phyloP scores from a whole-genome alignment of 2,329 filamentous ascomycete genomes.

The Lachnum nothofagi region DNA sequence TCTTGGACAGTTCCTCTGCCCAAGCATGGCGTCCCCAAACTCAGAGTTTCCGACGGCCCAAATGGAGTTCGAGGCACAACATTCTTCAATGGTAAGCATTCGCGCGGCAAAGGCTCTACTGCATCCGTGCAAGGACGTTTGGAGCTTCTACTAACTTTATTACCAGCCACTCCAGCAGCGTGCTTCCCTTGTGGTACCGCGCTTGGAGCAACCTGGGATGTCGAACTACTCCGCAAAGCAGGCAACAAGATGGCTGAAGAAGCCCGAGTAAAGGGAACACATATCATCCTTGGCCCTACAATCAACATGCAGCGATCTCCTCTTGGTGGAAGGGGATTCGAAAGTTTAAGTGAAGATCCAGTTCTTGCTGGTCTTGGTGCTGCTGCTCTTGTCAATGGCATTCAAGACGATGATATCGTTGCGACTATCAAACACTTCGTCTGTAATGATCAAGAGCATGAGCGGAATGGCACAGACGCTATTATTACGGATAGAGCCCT shows the following conservation, averaged over 20 bases:
- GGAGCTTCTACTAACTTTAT: background rate
- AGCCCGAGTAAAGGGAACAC: slow-evolving; percentile 62
- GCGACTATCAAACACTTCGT: slow-evolving; percentile 46
- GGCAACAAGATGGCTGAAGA: slow-evolving; percentile 64
- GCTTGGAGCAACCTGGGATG: slow-evolving; percentile 62
- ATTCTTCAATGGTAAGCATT: slow-evolving; percentile 26
- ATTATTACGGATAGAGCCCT: slow-evolving; percentile 37
- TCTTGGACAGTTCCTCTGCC: slow-evolving; percentile 26
- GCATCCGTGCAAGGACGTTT: background rate
- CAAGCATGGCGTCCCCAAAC: slow-evolving; percentile 29
- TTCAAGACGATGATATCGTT: slow-evolving; percentile 40
- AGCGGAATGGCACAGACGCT: slow-evolving; percentile 34
- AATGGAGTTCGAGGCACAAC: slow-evolving; percentile 34
- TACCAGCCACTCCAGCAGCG: slow-evolving; percentile 29
- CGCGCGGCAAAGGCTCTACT: background rate
- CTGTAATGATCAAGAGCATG: slow-evolving; percentile 41
- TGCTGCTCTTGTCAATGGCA: slow-evolving; percentile 40
- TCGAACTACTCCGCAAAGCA: slow-evolving; percentile 54
- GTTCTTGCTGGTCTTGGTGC: slow-evolving; percentile 42
- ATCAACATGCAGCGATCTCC: slow-evolving; percentile 46
- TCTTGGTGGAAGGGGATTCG: slow-evolving; percentile 45
- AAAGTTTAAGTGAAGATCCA: slow-evolving; percentile 45
- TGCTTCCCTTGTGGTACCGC: slow-evolving; percentile 42
- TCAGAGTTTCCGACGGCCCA: slow-evolving; percentile 34
- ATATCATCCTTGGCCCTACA: slow-evolving; percentile 65